Evolutionary conservation across 768 basidiomycete genomes (phyloP), one percentile per base, ranked within the genome.

Genomic region (Trametes elegans): DNA sequence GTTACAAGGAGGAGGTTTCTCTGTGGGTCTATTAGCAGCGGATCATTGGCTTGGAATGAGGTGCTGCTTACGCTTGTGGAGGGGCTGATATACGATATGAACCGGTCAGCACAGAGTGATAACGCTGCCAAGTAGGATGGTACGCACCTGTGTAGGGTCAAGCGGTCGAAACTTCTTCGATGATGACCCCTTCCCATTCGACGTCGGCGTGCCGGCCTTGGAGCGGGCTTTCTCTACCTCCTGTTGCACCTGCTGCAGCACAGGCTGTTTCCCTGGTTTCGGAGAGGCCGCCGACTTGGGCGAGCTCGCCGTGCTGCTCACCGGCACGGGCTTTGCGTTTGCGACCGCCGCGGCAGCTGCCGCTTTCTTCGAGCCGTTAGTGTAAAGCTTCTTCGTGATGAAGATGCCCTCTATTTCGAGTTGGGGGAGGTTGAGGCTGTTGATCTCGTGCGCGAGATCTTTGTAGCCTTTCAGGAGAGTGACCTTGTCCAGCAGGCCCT

Each of bases 391-490:
- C 56, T 65, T 64, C 34, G 66, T 55, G 64, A 74, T 71, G 62
- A 76, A 76, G 2, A 75, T 57, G 24, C 69, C 69, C 4, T 69
- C 68, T 36, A 75, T 70, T 14, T 73, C 64, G 43, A 71, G 53
- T 21, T 65, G 42, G 0, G 70, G 72, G 3, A 74, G 55, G 40
- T 64, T 50, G 16, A 74, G 60, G 48, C 57, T 62, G 45, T 64
- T 57, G 31, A 75, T 56, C 49, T 75, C 74, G 39, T 57, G 51
- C 7, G 74, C 74, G 18, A 74, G 62, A 24, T 70, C 66, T 53
- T 66, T 63, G 56, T 75, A 73, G 13, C 76, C 76, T 58, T 73
- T 70, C 21, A 76, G 63, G 26, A 76, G 61, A 6, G 70, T 65
- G 35, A 77, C 46, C 60, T 75, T 76, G 26, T 73, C 56, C 31